These are phyloP conservation scores for Coniella lustricola DNA, from an alignment of 2,329 filamentous ascomycete species.

Conservation along the genomic window DNA sequence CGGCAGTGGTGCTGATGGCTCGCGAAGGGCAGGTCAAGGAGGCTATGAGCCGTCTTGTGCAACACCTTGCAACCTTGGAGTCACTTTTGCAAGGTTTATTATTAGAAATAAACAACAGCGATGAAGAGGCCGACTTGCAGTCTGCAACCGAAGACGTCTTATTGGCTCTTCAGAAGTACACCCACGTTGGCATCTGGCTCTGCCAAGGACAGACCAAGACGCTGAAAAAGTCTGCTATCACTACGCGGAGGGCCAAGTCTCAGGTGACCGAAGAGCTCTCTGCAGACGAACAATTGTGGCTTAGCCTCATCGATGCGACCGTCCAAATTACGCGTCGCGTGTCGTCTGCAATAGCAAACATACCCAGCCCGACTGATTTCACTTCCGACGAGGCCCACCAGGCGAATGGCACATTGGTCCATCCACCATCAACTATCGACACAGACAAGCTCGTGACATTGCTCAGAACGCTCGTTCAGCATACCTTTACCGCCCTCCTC, in stretches of 20 bases:
- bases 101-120: constrained; percentile 48
- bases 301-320: constrained; percentile 52
- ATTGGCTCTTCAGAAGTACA: constrained; percentile 77
- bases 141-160: constrained; percentile 68
- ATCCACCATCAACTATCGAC: constrained; percentile 36
- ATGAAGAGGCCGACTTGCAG: constrained; percentile 46
- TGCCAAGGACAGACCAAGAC: constrained; percentile 78
- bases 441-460: constrained; percentile 56
- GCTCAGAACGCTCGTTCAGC: constrained; percentile 76
- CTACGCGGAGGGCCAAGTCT: constrained; percentile 46
- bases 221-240: constrained; percentile 35
- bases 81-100: constrained; percentile 70
- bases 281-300: constrained; percentile 51
- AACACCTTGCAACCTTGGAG: constrained; percentile 73
- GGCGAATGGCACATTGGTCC: constrained; percentile 21
- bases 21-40: constrained; percentile 75
- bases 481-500: constrained; percentile 81
- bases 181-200: constrained; percentile 89
- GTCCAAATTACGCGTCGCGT: constrained; percentile 59
- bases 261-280: constrained; percentile 38
- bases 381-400: constrained; percentile 17
- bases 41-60: constrained; percentile 79
- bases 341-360: constrained; percentile 45
- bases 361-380: constrained; percentile 12
- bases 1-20: constrained; percentile 83